Base-by-base conservation (phyloP, 495 filamentous ascomycete genomes). In the Penicillium manginii region DNA sequence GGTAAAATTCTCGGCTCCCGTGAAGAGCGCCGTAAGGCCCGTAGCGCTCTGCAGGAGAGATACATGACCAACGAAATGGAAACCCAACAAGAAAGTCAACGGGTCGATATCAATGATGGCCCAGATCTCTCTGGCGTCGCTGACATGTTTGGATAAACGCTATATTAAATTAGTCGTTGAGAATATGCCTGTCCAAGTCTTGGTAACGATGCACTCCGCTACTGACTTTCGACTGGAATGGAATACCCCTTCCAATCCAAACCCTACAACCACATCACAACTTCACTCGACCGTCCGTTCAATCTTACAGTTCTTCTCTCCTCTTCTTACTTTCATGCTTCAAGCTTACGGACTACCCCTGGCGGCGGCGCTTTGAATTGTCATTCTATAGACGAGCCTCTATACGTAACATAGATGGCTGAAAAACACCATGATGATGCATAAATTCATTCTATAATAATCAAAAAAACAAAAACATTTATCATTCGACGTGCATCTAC, bases 1-100 rank as follows among this genome's bases (percentile, higher is more conserved):
- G 94, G 94, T 37, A 93, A 91, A 73, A 83, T 98, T 15, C 61
- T 80, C 39, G 73, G 76, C 42, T 76, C 80, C 4, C 72, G 77
- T 26, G 73, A 79, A 63, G 80, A 82, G 53, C 79, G 75, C 33
- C 80, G 81, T 50, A 84, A 81, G 63, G 62, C 75, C 17, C 79
- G 78, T 58, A 80, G 71, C 52, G 80, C 73, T 2, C 68, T 85
- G 50, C 78, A 85, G 61, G 78, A 88, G 64, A 77, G 81, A 58
- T 87, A 84, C 60, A 82, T 82, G 79, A 75, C 72, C 35, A 71
- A 69, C 22, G 76, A 78, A 46, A 79, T 80, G 78, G 78, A 80
- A 10, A 69, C 69, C 4, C 76, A 80, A 19, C 59, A 70, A 43
- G 74, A 83, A 26, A 67, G 64, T 32, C 69, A 56, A 59, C 80